A percentile compares a stretch with the other conserved stretches of the same genome.
phyloP scores from a whole-genome alignment of 2,329 filamentous ascomycete genomes.

The Tolypocladium amazonense region DNA sequence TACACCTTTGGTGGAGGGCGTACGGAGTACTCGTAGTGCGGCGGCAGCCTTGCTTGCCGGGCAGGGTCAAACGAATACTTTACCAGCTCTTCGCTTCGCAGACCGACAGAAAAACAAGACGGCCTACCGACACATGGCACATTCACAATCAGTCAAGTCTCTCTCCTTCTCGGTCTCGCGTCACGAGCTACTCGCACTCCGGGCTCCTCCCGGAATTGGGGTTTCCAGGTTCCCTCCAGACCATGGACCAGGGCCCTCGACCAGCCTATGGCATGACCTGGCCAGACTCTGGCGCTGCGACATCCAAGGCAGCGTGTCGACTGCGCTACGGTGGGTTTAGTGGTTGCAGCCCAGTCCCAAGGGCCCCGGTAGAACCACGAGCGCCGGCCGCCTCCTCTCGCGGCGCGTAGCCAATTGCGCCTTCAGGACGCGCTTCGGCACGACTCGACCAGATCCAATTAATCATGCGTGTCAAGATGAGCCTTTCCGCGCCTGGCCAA shows the following conservation, averaged over 20 bases:
- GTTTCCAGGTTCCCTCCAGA: background rate
- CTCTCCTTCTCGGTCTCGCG: background rate
- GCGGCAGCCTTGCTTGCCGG: background rate
- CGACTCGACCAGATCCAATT: constrained; percentile 5
- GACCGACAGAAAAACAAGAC: background rate
- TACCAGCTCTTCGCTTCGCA: background rate
- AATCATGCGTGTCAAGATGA: constrained; percentile 12
- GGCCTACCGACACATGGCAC: background rate
- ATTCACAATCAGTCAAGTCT: background rate
- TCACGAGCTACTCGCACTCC: background rate
- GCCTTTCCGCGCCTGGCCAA: constrained; percentile 5
- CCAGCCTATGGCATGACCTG: background rate
- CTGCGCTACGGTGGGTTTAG: background rate
- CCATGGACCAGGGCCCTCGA: background rate
- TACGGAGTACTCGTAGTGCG: background rate
- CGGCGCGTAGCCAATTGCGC: constrained; percentile 5
- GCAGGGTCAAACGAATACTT: background rate
- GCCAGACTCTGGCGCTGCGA: background rate
- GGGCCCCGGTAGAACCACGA: background rate
- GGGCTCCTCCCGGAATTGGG: background rate
- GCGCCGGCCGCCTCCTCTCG: background rate
- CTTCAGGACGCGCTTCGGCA: constrained; percentile 8
- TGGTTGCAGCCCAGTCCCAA: constrained; percentile 1
- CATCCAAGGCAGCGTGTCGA: background rate
- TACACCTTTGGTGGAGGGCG: background rate